phyloP scores from a whole-genome alignment of 2,329 filamentous ascomycete species.

The Colletotrichum orbiculare region DNA sequence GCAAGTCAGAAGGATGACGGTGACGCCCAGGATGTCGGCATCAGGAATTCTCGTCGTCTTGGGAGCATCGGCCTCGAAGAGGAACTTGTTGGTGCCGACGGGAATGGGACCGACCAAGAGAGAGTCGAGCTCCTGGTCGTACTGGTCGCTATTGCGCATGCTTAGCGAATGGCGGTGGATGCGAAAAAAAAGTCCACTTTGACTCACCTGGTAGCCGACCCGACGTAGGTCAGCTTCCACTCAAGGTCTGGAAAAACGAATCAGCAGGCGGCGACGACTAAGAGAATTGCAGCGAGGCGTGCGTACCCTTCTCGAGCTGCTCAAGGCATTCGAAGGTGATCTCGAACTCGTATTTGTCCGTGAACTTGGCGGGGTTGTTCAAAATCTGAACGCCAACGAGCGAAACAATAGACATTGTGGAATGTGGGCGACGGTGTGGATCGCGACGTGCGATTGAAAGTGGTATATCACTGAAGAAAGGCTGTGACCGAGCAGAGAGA shows the following conservation, averaged over 20 bases:
- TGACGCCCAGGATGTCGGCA: constrained; percentile 95
- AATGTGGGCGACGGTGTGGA: constrained; percentile 12
- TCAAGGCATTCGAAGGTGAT: constrained; percentile 99
- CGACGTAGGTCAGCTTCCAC: constrained; percentile 99
- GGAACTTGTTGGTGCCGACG: constrained; percentile 97
- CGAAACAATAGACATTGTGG: constrained; percentile 90
- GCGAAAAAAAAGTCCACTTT: constrained; percentile 39
- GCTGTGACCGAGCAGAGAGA: constrained; percentile 7
- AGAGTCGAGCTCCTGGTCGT: constrained; percentile 98
- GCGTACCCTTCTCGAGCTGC: constrained; percentile 86
- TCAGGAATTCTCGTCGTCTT: constrained; percentile 91
- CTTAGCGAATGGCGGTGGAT: constrained; percentile 33
- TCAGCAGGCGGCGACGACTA: constrained; percentile 5
- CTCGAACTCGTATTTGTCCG: constrained; percentile 93
- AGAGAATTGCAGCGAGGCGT: neutral
- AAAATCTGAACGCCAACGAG: constrained; percentile 94
- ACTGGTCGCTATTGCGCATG: constrained; percentile 78
- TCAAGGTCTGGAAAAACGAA: constrained; percentile 78
- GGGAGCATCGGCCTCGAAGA: constrained; percentile 95
- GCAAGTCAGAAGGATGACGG: constrained; percentile 95
- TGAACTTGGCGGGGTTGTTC: constrained; percentile 97
- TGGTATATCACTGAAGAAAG: constrained; percentile 13
- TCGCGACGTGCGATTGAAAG: constrained; percentile 6
- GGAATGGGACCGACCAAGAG: constrained; percentile 98
- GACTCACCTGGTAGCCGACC: constrained; percentile 93